Evolutionary conservation across 2,329 filamentous ascomycete species (phyloP), one percentile per base, ranked within the genome.

Genomic region (Aureobasidium sp.): DNA sequence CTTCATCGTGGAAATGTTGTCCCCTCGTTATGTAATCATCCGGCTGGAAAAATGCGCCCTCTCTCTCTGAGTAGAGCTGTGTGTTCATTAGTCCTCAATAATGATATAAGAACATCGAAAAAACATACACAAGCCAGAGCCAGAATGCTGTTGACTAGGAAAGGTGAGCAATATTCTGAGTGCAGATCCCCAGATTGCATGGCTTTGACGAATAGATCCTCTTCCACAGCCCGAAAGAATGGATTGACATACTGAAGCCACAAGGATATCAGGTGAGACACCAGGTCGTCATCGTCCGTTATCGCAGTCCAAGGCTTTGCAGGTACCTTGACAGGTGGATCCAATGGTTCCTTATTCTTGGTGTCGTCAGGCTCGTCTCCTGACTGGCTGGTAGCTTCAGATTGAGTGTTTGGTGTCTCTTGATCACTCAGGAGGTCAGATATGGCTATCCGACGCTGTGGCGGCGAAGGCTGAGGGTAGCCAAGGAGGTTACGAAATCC

Each of bases 141-240:
- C 8, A 74, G 63, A 8, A 75, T 71, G 1, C 67, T 68, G 59
- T 74, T 73, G 4, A 75, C 72, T 26, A 75, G 60, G 9, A 75
- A 70, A 5, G 73, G 70, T 10, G 73, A 75, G 56, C 73, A 75
- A 57, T 69, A 73, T 7, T 64, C 63, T 1, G 69, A 67, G 5
- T 65, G 65, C 12, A 69, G 20, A 20, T 71, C 63, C 5, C 69
- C 69, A 17, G 69, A 65, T 62, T 64, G 66, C 74, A 76, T 76
- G 43, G 71, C 72, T 32, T 67, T 65, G 9, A 76, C 59, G 55
- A 76, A 75, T 20, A 71, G 43, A 48, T 71, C 71, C 4, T 70
- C 68, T 63, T 74, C 71, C 20, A 75, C 65, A 63, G 67, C 71
- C 55, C 73, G 71, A 32, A 65, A 66, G 32, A 69, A 72, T 2